Base-by-base conservation (phyloP, 2,329 filamentous ascomycete genomes). In the Plenodomus lindquistii region DNA sequence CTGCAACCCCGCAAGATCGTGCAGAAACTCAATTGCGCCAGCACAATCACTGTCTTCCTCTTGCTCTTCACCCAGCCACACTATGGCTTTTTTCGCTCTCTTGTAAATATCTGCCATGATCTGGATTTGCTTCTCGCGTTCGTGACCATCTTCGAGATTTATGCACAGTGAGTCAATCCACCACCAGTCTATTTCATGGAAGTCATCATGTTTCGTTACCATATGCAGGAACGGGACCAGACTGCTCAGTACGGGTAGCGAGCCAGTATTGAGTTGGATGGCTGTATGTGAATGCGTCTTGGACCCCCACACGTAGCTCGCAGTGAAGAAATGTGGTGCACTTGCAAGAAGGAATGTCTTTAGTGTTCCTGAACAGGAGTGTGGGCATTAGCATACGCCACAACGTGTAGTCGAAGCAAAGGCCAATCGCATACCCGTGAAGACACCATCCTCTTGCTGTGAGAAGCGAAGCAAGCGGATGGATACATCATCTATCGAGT, bases 121-220 rank as follows among this genome's bases (percentile, higher is more conserved):
- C n/a, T 54, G 57, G 13, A 70, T 61, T 37, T 71, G 67, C 24
- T 52, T 36, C n/a, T 57, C 60, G 15, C 62, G 56, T 46, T 71
- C 63, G 16, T 54, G 22, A 3, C 47, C 42, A 48, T 69, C 59
- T 8, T 48, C 39, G 6, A 66, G 56, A 37, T 70, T 66, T 42
- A 71, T 67, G 24, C 61, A 66, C 1, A 71, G 43, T 10, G 55
- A 59, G 37, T 71, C 66, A 4, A 70, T 65, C 66, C 65, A 69
- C 63, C 64, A 69, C 65, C 62, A 67, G 24, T 65, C 52, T 2
- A 43, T 40, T 5, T 54, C 40, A 1, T 52, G 16, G 41, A 63
- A 69, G n/a, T 65, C 59, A 2, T 39, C 36, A 46, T 63, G 58
- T 8, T 34, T 18, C 11, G 55, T 52, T 10, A 66, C 48, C 59